A percentile compares a stretch with the other conserved stretches of the same genome.
These are phyloP conservation scores for Ophiostoma sp. DNA, from an alignment of 2,329 filamentous ascomycete genomes.

Conservation along the genomic window DNA sequence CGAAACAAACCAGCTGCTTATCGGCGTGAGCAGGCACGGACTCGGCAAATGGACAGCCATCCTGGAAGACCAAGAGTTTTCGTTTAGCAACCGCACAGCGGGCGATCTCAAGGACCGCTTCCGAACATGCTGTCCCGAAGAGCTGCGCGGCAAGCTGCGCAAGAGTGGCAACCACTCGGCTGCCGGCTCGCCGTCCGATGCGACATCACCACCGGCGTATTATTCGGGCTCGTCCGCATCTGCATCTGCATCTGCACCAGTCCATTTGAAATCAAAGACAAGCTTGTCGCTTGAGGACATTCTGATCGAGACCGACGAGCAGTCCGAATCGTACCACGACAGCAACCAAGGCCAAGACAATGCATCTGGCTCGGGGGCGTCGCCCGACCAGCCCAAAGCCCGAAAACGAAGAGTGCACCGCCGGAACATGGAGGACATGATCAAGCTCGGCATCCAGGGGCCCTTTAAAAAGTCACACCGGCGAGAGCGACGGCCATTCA, in stretches of 20 bases:
- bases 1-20: slow-evolving; percentile 57
- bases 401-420: slow-evolving; percentile 40
- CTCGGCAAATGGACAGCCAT: slow-evolving; percentile 63
- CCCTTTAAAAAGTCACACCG: slow-evolving; percentile 59
- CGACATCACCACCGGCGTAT: not conserved
- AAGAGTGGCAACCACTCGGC: slow-evolving; percentile 28
- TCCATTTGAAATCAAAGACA: slow-evolving; percentile 40
- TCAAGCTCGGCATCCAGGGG: slow-evolving; percentile 52
- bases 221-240: slow-evolving; percentile 11
- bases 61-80: slow-evolving; percentile 55
- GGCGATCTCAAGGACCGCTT: slow-evolving; percentile 63
- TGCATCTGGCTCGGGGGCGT: slow-evolving; percentile 19
- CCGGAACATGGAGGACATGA: slow-evolving; percentile 42
- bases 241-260: slow-evolving; percentile 12
- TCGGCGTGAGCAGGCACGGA: slow-evolving; percentile 58
- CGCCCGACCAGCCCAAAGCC: slow-evolving; percentile 30
- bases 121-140: slow-evolving; percentile 59
- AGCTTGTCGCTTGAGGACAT: slow-evolving; percentile 53
- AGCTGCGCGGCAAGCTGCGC: slow-evolving; percentile 44
- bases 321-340: slow-evolving; percentile 25
- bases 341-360: slow-evolving; percentile 24
- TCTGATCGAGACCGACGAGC: slow-evolving; percentile 45
- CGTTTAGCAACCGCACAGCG: slow-evolving; percentile 56
- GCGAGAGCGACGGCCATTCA: slow-evolving; percentile 56
- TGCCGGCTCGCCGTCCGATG: slow-evolving; percentile 17